A percentile compares a stretch with the other conserved stretches of the same genome.
Conservation (phyloP, 1,284 basidiomycete species). For the Boletus sp. region DNA sequence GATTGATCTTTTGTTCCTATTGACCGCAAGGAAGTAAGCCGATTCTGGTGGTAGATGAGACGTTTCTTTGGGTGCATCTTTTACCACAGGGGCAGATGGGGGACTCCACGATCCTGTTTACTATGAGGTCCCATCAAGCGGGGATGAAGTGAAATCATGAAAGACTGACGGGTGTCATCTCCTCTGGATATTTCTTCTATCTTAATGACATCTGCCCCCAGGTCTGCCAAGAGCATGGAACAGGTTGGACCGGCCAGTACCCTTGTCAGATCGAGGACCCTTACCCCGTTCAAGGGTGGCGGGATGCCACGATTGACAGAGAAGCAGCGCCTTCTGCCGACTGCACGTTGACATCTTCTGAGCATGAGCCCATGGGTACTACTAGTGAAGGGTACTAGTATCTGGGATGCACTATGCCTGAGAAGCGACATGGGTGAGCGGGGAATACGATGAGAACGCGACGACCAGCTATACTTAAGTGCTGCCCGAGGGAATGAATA, state of each 20-base stretch:
- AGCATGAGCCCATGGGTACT: neutral
- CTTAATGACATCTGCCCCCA: slow-evolving; percentile 92
- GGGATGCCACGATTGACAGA: slow-evolving; percentile 49
- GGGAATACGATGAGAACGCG: neutral
- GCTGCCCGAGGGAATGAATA: too few relatives aligned
- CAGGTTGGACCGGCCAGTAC: slow-evolving; percentile 88
- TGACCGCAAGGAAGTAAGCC: slow-evolving; percentile 89
- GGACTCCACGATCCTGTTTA: slow-evolving; percentile 74
- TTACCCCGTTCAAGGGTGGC: slow-evolving; percentile 77
- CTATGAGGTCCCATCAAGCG: slow-evolving; percentile 8
- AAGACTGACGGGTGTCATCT: slow-evolving; percentile 81
- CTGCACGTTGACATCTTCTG: slow-evolving; percentile 2
- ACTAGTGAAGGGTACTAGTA: neutral
- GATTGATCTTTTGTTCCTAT: slow-evolving; percentile 88
- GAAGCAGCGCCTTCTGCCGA: slow-evolving; percentile 6
- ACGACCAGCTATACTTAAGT: neutral
- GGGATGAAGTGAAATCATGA: slow-evolving; percentile 13
- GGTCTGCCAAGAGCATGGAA: slow-evolving; percentile 87
- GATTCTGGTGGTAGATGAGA: slow-evolving; percentile 83
- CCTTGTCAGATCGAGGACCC: slow-evolving; percentile 83
- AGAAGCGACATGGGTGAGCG: slow-evolving; percentile 7
- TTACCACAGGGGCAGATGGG: slow-evolving; percentile 64
- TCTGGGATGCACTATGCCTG: neutral
- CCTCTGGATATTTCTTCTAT: slow-evolving; percentile 79
- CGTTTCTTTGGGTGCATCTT: slow-evolving; percentile 50